Base-by-base conservation (phyloP, 805 yeast genomes). In the Ogataea pini region DNA sequence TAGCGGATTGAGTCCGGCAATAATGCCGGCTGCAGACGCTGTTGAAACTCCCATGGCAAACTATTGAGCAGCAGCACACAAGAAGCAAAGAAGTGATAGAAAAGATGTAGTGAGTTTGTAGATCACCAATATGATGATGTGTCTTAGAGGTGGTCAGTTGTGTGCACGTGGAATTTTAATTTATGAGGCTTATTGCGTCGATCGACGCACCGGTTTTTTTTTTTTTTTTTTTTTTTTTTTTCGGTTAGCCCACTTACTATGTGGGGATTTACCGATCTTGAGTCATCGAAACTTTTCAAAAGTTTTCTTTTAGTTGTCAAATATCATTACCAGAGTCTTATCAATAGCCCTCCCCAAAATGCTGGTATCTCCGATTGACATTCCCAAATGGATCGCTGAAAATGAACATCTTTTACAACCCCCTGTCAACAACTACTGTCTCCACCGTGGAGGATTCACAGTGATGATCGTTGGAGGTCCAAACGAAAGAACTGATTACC, bases 401-500 rank as follows among this genome's bases (percentile, higher is more conserved):
- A 88, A 91, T 65, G 72, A 75, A 18, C 81, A 86, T 55, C 73
- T 88, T 12, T 75, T 91, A 32, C 83, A 87, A 64, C 97, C 97
- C 1, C 97, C 97, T 1, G 96, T 91, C 28, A 89, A 89, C 67
- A 91, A 91, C 63, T 91, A 70, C 69, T 89, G 97, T 61, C 78
- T 91, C 24, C 96, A 91, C 67, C 75, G 90, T 41, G 96, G 95
- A 4, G 97, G 97, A 0, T 87, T 86, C 64, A 90, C 97, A 0
- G 89, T 90, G 31, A 91, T 91, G 97, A 83, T 90, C 44, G 96
- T 91, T 1, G 97, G 97, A 13, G 97, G 97, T 0, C 97, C 97
- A 3, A 91, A 91, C 64, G 96, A 85, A 60, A 75, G 97, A 49
- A 90, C 96, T 0, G 97, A 91, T 64, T 91, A 89, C 64, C 97